Percentiles rank a stretch among this genome's conserved stretches.
These are phyloP conservation scores for Exserohilum rostratum DNA, from an alignment of 2,329 filamentous ascomycete genomes.

Conservation along the genomic window DNA sequence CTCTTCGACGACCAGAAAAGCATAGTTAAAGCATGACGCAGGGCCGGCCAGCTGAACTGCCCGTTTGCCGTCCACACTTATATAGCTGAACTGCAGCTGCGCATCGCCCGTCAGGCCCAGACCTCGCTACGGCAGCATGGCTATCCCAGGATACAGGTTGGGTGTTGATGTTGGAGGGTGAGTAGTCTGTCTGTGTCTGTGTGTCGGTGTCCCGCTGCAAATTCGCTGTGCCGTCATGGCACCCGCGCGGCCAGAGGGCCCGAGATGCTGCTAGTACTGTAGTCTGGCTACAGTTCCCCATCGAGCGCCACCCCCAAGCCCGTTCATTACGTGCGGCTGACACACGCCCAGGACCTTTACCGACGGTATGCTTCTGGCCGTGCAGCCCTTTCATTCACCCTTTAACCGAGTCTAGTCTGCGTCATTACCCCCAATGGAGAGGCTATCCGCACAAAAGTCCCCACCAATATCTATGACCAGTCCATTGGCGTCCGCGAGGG, in stretches of 20 bases:
- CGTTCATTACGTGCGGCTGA: slow-evolving; percentile 13
- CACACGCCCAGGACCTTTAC: slow-evolving; percentile 52
- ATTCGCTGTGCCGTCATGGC: slow-evolving; percentile 1
- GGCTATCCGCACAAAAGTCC: slow-evolving; percentile 55
- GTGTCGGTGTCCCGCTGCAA: background rate
- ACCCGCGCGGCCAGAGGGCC: no score
- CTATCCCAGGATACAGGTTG: slow-evolving; percentile 34
- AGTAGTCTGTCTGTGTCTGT: no score
- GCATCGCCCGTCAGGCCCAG: background rate
- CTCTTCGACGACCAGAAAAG: slow-evolving; percentile 8
- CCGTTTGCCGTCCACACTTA: background rate
- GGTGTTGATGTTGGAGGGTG: slow-evolving; percentile 46
- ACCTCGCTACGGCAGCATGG: slow-evolving; percentile 5
- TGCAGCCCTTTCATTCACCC: background rate
- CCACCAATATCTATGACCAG: slow-evolving; percentile 54
- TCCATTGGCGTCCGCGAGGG: slow-evolving; percentile 56
- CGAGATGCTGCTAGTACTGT: background rate
- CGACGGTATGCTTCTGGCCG: slow-evolving; percentile 37
- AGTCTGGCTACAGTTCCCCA: background rate
- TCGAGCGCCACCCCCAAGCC: background rate
- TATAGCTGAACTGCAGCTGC: background rate
- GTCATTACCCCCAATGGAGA: slow-evolving; percentile 55
- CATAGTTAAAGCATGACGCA: slow-evolving; percentile 18
- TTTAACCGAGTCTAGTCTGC: slow-evolving; percentile 38
- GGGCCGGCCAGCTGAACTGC: background rate